These are phyloP conservation scores for Phytophthora multivora DNA, from an alignment of 352 stramenopile genomes.

Conservation along the genomic window DNA sequence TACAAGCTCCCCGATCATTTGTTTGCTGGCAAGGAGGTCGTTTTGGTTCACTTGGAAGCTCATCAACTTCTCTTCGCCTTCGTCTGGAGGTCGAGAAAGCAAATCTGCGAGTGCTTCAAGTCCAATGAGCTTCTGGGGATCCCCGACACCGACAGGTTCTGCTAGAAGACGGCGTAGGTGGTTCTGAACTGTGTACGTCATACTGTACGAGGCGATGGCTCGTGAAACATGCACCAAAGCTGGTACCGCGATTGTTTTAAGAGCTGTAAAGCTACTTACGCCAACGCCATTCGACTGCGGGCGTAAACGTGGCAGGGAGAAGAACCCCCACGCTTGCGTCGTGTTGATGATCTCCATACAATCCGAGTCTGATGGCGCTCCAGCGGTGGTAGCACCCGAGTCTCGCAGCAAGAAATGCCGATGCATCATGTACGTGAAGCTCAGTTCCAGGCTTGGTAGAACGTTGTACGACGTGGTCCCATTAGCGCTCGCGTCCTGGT, in stretches of 20 bases:
- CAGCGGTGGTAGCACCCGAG: constrained; percentile 17
- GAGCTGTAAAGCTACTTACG: constrained; percentile 31
- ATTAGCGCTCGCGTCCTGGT: constrained; percentile 49
- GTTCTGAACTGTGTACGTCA: constrained; percentile 68
- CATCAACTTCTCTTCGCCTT: background rate
- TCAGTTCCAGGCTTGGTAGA: constrained; percentile 29
- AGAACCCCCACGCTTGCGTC: constrained; percentile 80
- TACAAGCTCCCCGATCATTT: constrained; percentile 60
- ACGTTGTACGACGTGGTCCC: constrained; percentile 27
- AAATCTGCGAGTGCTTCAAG: constrained; percentile 51
- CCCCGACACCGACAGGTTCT: constrained; percentile 65
- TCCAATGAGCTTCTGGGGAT: constrained; percentile 77
- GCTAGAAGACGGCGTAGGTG: constrained; percentile 63
- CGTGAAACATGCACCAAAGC: constrained; percentile 57
- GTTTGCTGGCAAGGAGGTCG: constrained; percentile 28
- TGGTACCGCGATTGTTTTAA: constrained; percentile 44
- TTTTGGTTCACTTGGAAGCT: constrained; percentile 43
- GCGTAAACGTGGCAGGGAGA: constrained; percentile 43
- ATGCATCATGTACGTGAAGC: constrained; percentile 45
- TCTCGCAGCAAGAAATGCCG: constrained; percentile 51
- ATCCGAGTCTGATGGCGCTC: constrained; percentile 49
- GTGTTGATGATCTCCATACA: constrained; percentile 88
- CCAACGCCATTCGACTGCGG: constrained; percentile 27
- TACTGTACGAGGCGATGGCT: constrained; percentile 71
- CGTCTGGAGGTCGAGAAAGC: constrained; percentile 7